Conservation (phyloP, 495 filamentous ascomycete species). For the Daldinia decipiens region DNA sequence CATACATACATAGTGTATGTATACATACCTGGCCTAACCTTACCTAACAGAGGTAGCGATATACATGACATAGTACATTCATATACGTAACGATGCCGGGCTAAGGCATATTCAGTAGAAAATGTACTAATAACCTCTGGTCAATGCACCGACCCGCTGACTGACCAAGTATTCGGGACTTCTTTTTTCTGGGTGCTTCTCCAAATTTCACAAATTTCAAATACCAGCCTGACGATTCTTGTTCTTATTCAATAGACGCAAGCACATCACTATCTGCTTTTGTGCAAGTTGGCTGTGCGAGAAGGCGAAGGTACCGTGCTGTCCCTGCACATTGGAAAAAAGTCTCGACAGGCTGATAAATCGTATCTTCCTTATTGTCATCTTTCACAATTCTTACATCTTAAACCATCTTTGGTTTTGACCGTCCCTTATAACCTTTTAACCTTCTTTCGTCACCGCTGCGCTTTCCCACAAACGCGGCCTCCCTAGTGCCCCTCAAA, state of each 20-base stretch:
- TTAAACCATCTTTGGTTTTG: conserved; percentile 31
- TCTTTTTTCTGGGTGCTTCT: conserved; percentile 36
- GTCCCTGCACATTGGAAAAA: conserved; percentile 27
- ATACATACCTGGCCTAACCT: no score
- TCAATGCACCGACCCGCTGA: conserved; percentile 29
- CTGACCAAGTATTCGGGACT: conserved; percentile 43
- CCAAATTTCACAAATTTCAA: conserved; percentile 49
- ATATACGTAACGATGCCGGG: neutral
- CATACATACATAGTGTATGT: no score
- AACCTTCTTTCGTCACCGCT: conserved; percentile 14
- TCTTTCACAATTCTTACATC: conserved; percentile 37
- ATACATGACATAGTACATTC: neutral
- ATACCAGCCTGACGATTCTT: conserved; percentile 49
- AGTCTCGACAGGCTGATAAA: conserved; percentile 36
- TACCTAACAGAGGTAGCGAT: no score
- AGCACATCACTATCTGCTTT: conserved; percentile 48
- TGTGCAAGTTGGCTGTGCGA: conserved; percentile 45
- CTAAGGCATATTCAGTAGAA: neutral
- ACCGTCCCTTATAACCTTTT: conserved; percentile 7
- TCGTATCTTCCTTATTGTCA: conserved; percentile 31
- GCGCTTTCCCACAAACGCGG: conserved; percentile 20
- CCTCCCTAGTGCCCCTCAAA: conserved; percentile 25
- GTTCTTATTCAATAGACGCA: conserved; percentile 26
- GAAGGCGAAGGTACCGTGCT: conserved; percentile 13
- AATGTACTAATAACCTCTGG: conserved; percentile 28